Conservation (phyloP, 768 basidiomycete species). For the Leccinum rimulosum region DNA sequence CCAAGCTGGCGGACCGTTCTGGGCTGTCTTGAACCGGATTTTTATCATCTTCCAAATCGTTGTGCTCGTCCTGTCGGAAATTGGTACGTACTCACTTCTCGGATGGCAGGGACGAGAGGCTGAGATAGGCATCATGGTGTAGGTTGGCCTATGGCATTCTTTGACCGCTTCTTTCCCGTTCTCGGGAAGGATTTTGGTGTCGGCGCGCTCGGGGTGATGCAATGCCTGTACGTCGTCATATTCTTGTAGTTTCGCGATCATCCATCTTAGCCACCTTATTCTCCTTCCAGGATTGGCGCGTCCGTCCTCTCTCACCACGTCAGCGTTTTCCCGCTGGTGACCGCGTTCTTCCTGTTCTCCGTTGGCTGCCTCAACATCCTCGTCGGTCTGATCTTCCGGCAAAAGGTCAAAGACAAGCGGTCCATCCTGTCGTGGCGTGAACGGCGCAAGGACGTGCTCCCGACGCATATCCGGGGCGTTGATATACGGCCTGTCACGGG, state of each 20-base stretch:
- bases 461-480: constrained; percentile 33
- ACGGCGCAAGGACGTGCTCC: constrained; percentile 54
- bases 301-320: constrained; percentile 76
- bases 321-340: constrained; percentile 80
- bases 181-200: constrained; percentile 85
- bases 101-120: background rate
- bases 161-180: constrained; percentile 87
- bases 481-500: constrained; percentile 23
- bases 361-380: constrained; percentile 82
- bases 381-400: constrained; percentile 77
- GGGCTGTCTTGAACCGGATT: constrained; percentile 84
- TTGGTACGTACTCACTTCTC: constrained; percentile 34
- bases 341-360: constrained; percentile 83
- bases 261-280: background rate
- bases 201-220: constrained; percentile 84
- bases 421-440: constrained; percentile 67
- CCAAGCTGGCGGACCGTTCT: constrained; percentile 89
- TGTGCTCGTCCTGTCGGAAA: constrained; percentile 53
- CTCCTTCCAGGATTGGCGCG: constrained; percentile 51
- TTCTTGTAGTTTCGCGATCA: background rate
- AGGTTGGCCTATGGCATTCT: constrained; percentile 75
- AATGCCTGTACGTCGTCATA: constrained; percentile 60
- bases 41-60: constrained; percentile 81
- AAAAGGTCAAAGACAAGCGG: constrained; percentile 60
- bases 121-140: background rate